Conservation (phyloP, 768 basidiomycete genomes). For the Psilocybe subaeruginosa region DNA sequence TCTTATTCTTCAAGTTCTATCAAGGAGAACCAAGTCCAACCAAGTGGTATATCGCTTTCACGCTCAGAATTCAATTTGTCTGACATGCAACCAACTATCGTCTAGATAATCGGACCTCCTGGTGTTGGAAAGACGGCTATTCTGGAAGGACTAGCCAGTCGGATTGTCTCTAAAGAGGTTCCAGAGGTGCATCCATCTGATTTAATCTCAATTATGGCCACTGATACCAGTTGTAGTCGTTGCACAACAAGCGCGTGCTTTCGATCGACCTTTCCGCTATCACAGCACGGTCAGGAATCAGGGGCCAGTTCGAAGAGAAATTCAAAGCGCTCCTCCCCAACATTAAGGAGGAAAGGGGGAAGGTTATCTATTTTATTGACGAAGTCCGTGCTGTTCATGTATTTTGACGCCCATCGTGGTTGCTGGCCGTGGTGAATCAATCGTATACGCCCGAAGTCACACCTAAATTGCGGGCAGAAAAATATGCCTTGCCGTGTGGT, state of each 20-base stretch:
- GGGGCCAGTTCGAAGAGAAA: conserved; percentile 93
- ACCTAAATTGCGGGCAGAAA: too few relatives aligned
- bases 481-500: too few relatives aligned
- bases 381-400: conserved; percentile 68
- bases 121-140: conserved; percentile 96
- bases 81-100: not conserved
- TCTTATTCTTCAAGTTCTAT: conserved; percentile 57
- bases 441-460: too few relatives aligned
- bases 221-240: conserved; percentile 50
- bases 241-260: conserved; percentile 87
- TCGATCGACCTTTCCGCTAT: conserved; percentile 84
- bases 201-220: too few relatives aligned
- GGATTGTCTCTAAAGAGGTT: conserved; percentile 88
- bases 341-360: conserved; percentile 83
- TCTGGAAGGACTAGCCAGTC: conserved; percentile 83
- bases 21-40: conserved; percentile 89
- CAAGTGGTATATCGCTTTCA: conserved; percentile 63
- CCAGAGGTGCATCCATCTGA: conserved; percentile 64
- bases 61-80: not conserved
- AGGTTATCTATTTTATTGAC: conserved; percentile 92
- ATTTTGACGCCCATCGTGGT: too few relatives aligned
- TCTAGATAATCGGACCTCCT: conserved; percentile 78
- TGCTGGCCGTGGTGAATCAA: too few relatives aligned
- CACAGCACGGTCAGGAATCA: conserved; percentile 88
- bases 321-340: conserved; percentile 90